These are phyloP conservation scores for Limnomonas spitsbergensis DNA, from an alignment of 139 green algal species.

Conservation along the genomic window DNA sequence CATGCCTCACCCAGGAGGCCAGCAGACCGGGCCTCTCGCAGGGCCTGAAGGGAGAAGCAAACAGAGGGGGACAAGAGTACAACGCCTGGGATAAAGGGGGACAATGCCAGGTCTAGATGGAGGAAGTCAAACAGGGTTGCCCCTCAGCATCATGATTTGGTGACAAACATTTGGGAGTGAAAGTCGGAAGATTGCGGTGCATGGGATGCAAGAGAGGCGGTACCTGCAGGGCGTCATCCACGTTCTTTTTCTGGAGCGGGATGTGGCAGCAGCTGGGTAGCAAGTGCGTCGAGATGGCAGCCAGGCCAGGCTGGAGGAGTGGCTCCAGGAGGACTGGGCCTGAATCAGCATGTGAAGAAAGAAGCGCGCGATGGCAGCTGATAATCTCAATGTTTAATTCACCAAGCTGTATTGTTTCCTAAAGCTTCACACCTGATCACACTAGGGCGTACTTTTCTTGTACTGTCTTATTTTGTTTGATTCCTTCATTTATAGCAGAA, in stretches of 20 bases:
- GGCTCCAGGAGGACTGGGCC: not conserved
- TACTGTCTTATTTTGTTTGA: too few species aligned
- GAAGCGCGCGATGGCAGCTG: not conserved
- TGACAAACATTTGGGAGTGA: not conserved
- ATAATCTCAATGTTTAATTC: too few species aligned
- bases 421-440: too few species aligned
- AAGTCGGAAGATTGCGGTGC: not conserved
- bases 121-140: not conserved
- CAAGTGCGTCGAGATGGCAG: not conserved
- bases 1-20: not conserved
- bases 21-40: not conserved
- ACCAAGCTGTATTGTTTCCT: too few species aligned
- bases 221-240: not conserved
- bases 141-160: not conserved
- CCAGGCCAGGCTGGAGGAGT: not conserved
- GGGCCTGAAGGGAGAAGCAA: too few species aligned
- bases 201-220: too few species aligned
- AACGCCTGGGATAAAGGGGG: not conserved
- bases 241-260: not conserved
- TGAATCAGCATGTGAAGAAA: not conserved
- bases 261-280: not conserved
- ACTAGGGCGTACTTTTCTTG: too few species aligned
- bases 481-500: too few species aligned
- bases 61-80: too few species aligned
- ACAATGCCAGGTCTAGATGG: not conserved